Conservation (phyloP, 495 filamentous ascomycete species). For the Chlorociboria aeruginascens region DNA sequence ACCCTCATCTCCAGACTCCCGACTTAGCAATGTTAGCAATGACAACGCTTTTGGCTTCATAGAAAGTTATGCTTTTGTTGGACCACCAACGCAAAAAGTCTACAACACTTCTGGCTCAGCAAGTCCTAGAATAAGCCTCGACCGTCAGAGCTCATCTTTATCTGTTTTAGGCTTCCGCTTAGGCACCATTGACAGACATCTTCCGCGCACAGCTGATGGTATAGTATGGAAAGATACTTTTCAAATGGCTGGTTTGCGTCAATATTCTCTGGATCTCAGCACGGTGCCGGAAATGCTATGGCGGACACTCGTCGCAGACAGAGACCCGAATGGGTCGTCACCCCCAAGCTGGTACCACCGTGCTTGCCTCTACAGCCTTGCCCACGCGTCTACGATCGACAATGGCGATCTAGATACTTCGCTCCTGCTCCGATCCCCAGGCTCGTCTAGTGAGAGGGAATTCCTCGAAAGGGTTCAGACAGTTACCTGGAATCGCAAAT, state of each 20-base stretch:
- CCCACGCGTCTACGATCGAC: neutral
- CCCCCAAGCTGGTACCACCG: slow-evolving; percentile 4
- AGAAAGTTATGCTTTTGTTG: slow-evolving; percentile 2
- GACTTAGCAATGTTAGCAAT: slow-evolving; percentile 4
- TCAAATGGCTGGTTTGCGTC: slow-evolving; percentile 3
- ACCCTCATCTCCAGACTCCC: slow-evolving; percentile 1
- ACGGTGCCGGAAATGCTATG: slow-evolving; percentile 14
- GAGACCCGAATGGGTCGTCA: slow-evolving; percentile 8
- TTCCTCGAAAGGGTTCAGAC: slow-evolving; percentile 6
- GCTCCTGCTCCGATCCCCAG: neutral
- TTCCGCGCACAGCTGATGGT: slow-evolving; percentile 1
- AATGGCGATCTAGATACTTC: slow-evolving; percentile 3
- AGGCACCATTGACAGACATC: neutral
- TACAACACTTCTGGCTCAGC: slow-evolving; percentile 1
- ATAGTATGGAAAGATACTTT: neutral
- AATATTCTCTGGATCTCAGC: neutral
- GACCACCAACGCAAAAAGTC: slow-evolving; percentile 21
- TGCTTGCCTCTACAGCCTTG: neutral
- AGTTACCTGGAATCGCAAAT: slow-evolving; percentile 7
- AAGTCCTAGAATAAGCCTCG: neutral
- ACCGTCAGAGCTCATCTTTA: neutral
- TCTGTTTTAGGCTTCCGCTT: neutral
- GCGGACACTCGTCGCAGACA: slow-evolving; percentile 18
- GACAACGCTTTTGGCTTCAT: slow-evolving; percentile 5
- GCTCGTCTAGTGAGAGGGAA: neutral